Percentiles rank a stretch among this genome's conserved stretches.
These are phyloP conservation scores for Rutstroemia sp. DNA, from an alignment of 2,329 filamentous ascomycete species.

Conservation along the genomic window DNA sequence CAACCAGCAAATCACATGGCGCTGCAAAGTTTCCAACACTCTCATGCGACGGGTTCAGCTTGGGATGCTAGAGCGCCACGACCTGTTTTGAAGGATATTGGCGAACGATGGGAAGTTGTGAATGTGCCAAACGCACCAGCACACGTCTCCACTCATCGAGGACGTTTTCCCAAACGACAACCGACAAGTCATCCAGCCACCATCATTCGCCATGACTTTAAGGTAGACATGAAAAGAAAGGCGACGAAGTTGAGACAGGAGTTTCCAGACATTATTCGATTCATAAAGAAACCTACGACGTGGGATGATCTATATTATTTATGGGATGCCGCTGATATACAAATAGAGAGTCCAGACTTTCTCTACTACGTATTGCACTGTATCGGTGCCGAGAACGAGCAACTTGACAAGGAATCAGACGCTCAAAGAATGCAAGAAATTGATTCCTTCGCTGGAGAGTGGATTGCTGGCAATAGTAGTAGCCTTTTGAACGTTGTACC, in stretches of 20 bases:
- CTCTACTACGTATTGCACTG: conserved; percentile 25
- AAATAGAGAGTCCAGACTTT: conserved; percentile 24
- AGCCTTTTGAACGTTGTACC: neutral
- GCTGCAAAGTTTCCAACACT: neutral
- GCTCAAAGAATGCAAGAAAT: conserved; percentile 5
- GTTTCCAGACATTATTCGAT: conserved; percentile 7
- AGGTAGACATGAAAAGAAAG: conserved; percentile 10
- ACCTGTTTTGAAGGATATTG: neutral
- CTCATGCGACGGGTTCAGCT: neutral
- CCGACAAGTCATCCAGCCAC: conserved; percentile 5
- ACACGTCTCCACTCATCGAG: conserved; percentile 17
- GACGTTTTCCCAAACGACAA: conserved; percentile 10
- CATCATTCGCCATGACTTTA: conserved; percentile 12
- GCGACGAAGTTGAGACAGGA: conserved; percentile 1
- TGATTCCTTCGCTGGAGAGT: conserved; percentile 14
- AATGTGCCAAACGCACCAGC: conserved; percentile 8
- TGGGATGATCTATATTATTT: conserved; percentile 27
- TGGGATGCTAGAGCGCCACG: neutral
- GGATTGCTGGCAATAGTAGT: conserved; percentile 8
- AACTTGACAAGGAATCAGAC: neutral
- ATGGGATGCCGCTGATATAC: conserved; percentile 30
- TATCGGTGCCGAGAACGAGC: conserved; percentile 14
- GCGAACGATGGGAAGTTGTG: neutral
- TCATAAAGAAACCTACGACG: conserved; percentile 7
- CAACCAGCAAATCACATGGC: neutral